Base-by-base conservation (phyloP, 169 alveolate genomes). In the Besnoitia besnoiti region DNA sequence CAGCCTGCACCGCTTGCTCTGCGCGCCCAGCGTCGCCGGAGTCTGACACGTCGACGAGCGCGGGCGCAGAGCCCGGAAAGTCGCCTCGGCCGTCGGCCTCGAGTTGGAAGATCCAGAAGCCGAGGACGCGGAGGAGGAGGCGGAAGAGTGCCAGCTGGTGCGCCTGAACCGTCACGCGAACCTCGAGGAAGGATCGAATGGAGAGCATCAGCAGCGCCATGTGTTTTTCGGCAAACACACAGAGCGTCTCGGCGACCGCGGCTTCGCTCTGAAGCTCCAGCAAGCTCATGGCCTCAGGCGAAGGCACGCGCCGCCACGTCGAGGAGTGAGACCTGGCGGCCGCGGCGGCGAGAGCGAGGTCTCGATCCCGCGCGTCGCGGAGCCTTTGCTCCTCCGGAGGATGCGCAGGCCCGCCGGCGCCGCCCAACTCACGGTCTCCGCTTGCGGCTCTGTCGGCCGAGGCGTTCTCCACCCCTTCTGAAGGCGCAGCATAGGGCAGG, bases 81-180 rank as follows among this genome's bases (percentile, higher is more conserved):
- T 51, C 24, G n/a, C 67, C 67, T 24, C 67, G 67, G n/a, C n/a
- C n/a, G n/a, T n/a, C n/a, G n/a, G n/a, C n/a, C n/a, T n/a, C n/a
- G n/a, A n/a, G n/a, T 16, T 73, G 82, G 8, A 21, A 42, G 3
- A 73, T 73, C 82, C 82, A 73, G 39, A 73, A 42, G 24, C 47
- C 82, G n/a, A 73, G 82, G 16, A 42, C 82, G 46, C 82, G 82
- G 27, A 73, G 82, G 46, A 73, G 82, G 24, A 73, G 44, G 21
- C 40, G n/a, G 46, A 73, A 73, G 44, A 73, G 40, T 0, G 82
- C 39, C 24, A 73, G 39, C n/a, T 73, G 82, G 46, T 73, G 82
- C 24, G 16, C 82, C 24, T 37, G 46, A 19, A 37, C 27, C 46
- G 82, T 73, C 19, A 37, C 46, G 82, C 82, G 82, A 16, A 73